Conservation (phyloP, 768 basidiomycete genomes). For the Suillus discolor region DNA sequence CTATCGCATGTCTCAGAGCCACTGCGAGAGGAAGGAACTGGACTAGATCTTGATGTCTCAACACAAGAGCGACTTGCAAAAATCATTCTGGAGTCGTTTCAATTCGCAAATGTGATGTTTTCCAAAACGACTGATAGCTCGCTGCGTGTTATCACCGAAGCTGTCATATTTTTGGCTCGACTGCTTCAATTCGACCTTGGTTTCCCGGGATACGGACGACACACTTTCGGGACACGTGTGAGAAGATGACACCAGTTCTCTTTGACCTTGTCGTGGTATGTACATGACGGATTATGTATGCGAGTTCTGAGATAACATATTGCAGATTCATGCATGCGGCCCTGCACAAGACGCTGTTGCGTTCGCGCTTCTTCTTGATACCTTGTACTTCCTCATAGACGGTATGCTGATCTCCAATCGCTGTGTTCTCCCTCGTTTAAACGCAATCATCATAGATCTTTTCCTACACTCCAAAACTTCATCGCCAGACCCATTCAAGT, state of each 20-base stretch:
- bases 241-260: conserved; percentile 42
- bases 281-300: conserved; percentile 15
- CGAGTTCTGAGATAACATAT: conserved; percentile 11
- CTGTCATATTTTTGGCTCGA: conserved; percentile 60
- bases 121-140: conserved; percentile 22
- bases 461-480: conserved; percentile 57
- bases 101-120: conserved; percentile 40
- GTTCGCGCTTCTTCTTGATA: conserved; percentile 73
- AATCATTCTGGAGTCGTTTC: conserved; percentile 50
- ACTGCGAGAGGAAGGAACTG: conserved; percentile 49
- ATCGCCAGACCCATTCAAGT: conserved; percentile 58
- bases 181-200: conserved; percentile 75
- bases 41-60: conserved; percentile 49
- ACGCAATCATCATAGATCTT: conserved; percentile 49
- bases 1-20: conserved; percentile 71
- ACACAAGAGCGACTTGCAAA: conserved; percentile 59
- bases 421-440: neutral
- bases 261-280: conserved; percentile 57
- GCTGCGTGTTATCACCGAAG: conserved; percentile 37
- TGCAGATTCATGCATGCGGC: conserved; percentile 60
- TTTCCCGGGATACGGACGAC: conserved; percentile 60
- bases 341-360: conserved; percentile 53
- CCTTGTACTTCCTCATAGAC: conserved; percentile 71
- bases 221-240: conserved; percentile 48
- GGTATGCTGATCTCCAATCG: conserved; percentile 43